Conservation (phyloP, 352 stramenopile species). For the Globisporangium camurandrum region DNA sequence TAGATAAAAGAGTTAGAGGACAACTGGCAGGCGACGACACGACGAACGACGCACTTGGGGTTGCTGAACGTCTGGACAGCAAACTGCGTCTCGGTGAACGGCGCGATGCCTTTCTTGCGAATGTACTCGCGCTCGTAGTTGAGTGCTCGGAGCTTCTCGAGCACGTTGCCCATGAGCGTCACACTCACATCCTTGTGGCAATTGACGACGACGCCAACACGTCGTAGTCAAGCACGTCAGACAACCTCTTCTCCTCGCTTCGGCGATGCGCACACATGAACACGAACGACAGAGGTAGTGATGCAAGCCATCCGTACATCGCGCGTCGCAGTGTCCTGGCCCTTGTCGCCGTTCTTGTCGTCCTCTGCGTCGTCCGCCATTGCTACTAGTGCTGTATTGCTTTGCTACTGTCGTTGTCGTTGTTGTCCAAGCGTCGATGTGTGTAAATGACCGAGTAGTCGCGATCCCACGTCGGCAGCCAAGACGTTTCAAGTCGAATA, state of each 20-base stretch:
- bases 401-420: too few relatives aligned
- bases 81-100: slow-evolving; percentile 73
- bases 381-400: not conserved
- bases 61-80: slow-evolving; percentile 39
- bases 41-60: slow-evolving; percentile 23
- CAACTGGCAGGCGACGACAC: not conserved
- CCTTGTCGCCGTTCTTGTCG: not conserved
- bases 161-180: slow-evolving; percentile 74
- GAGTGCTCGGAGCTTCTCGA: slow-evolving; percentile 78
- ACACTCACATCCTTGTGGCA: slow-evolving; percentile 63
- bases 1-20: not conserved
- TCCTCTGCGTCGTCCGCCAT: not conserved
- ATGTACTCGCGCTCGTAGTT: slow-evolving; percentile 70
- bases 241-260: not conserved
- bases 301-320: too few relatives aligned
- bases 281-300: too few relatives aligned
- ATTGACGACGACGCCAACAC: not conserved
- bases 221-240: not conserved
- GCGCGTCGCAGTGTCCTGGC: not conserved
- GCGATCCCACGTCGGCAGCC: too few relatives aligned
- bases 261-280: not conserved
- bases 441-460: too few relatives aligned
- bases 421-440: too few relatives aligned
- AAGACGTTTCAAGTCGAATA: too few relatives aligned
- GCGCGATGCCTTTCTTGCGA: slow-evolving; percentile 64